A percentile compares a stretch with the other conserved stretches of the same genome.
phyloP scores from a whole-genome alignment of 805 yeast genomes.

The Tetrapisispora taiwanensis region DNA sequence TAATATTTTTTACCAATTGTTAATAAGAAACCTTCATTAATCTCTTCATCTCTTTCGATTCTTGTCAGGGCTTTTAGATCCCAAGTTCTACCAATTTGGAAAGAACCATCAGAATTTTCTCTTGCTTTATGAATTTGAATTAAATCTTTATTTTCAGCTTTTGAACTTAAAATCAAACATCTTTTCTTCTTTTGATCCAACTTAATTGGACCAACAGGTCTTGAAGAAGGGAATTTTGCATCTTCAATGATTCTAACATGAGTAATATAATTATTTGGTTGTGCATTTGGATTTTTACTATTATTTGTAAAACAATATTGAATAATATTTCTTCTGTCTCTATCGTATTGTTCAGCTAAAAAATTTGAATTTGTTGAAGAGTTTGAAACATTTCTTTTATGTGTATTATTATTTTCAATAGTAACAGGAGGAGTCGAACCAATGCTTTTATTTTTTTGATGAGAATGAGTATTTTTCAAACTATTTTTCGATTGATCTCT shows the following conservation, averaged over 20 bases:
- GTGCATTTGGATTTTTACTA: slow-evolving; percentile 32
- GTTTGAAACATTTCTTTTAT: slow-evolving; percentile 27
- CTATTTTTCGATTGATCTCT: slow-evolving; percentile 15
- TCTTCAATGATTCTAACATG: slow-evolving; percentile 72
- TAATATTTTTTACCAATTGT: slow-evolving; percentile 68
- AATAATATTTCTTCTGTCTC: slow-evolving; percentile 41
- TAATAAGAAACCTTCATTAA: slow-evolving; percentile 48
- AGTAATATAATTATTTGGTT: slow-evolving; percentile 54
- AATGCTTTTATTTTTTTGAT: slow-evolving; percentile 13
- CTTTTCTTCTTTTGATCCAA: slow-evolving; percentile 48
- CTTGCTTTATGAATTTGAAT: slow-evolving; percentile 79
- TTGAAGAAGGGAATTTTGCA: slow-evolving; percentile 52
- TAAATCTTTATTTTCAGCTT: slow-evolving; percentile 57
- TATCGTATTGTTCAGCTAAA: slow-evolving; percentile 49
- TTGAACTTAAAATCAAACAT: slow-evolving; percentile 35
- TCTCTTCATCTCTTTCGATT: slow-evolving; percentile 44
- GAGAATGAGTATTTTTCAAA: slow-evolving; percentile 1
- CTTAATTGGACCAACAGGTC: slow-evolving; percentile 52
- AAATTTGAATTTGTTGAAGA: slow-evolving; percentile 28
- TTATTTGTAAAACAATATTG: slow-evolving; percentile 40
- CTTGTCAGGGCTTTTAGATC: slow-evolving; percentile 56
- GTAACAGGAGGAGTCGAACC: slow-evolving; percentile 19
- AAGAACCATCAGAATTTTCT: slow-evolving; percentile 58
- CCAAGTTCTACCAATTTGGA: slow-evolving; percentile 94
- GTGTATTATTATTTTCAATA: slow-evolving; percentile 14